Evolutionary conservation across 768 basidiomycete species (phyloP).

Genomic region (Tulasnella sp.): DNA sequence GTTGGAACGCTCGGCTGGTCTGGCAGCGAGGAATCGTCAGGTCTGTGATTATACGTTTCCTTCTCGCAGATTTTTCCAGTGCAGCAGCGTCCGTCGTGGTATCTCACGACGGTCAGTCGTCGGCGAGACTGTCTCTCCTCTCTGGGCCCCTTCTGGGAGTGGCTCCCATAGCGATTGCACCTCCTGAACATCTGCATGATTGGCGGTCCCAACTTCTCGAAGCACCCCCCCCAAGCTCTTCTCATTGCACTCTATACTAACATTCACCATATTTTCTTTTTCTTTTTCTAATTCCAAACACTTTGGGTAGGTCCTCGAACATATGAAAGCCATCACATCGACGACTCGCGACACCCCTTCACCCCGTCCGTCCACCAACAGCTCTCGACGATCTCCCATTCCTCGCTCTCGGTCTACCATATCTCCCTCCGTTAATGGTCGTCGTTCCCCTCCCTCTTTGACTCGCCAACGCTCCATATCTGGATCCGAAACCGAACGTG

Average conservation of each 20-base stretch:
- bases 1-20: constrained; percentile 49
- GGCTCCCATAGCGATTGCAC: no score
- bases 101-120: constrained; percentile 25
- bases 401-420: constrained; percentile 28
- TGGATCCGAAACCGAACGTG: constrained; percentile 68
- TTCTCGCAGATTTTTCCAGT: constrained; percentile 19
- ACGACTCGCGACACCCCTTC: constrained; percentile 49
- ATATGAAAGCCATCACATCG: constrained; percentile 41
- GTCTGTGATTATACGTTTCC: constrained; percentile 33
- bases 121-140: constrained; percentile 15
- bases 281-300: no score
- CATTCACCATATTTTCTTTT: not conserved
- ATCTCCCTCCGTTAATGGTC: constrained; percentile 24
- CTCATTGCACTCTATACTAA: constrained; percentile 1
- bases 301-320: constrained; percentile 48
- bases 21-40: constrained; percentile 62
- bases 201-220: no score
- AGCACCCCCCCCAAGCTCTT: not conserved
- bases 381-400: constrained; percentile 24
- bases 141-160: no score
- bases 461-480: constrained; percentile 32
- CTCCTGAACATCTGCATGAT: no score
- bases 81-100: constrained; percentile 17
- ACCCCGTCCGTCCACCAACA: constrained; percentile 33
- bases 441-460: not conserved